Base-by-base conservation (phyloP, 371 early-diverging fungal genomes). In the Amoeboaphelidium protococcarum region DNA sequence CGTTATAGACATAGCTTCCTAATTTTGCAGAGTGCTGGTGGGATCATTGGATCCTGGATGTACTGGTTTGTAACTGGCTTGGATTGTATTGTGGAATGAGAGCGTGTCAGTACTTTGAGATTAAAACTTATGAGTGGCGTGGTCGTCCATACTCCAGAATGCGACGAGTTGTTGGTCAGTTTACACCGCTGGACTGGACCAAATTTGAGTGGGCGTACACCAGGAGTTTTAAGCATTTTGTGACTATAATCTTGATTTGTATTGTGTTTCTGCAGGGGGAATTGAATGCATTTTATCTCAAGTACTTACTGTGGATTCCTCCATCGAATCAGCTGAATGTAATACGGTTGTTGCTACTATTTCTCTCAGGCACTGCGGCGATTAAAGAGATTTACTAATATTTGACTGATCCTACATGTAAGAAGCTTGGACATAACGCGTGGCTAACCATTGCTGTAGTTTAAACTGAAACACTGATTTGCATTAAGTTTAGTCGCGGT, bases 21-120 rank as follows among this genome's bases (percentile, higher is more conserved):
- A 94, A 94, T 61, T 94, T 94, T 67, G 82, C 83, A 27, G 95
- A 94, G 66, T 94, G 95, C 61, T 94, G 92, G 92, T 94, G 92
- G 92, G 91, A 94, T 67, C 92, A 94, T 61, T 94, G 95, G 95
- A 77, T 94, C 47, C 59, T 94, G 42, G 95, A 94, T 66, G 90
- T 94, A 2, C 58, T 90, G 13, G 37, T 78, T 3, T 88, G 92
- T 58, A 94, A 94, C 58, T 88, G 88, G 88, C 61, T 76, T 13
- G 95, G 95, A 41, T 79, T 82, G 47, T 80, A 78, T 54, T 53
- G 87, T 19, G 95, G 95, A 23, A 85, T 92, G 79, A 87, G 87
- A 64, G 76, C 80, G n/a, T 90, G 90, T 62, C 80, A 87, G 58
- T 82, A 87, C 60, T 80, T 87, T 58, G 78, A 77, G 51, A 74